Evolutionary conservation across 2,329 filamentous ascomycete species (phyloP), one percentile per base, ranked within the genome.

Genomic region (Pseudonectria buxi): DNA sequence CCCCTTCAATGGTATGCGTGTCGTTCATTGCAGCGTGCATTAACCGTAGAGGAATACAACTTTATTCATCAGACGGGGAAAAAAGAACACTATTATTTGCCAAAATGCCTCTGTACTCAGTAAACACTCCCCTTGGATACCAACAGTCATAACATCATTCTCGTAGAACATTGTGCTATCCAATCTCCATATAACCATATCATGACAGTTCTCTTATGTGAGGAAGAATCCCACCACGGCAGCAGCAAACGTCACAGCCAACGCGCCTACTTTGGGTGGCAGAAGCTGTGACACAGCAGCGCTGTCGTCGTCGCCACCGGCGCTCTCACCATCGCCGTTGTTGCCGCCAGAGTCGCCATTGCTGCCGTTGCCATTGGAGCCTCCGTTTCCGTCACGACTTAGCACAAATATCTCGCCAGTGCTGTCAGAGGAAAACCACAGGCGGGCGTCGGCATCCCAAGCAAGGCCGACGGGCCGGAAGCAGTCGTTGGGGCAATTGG

Each of bases 381-480:
- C 31, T 28, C 24, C 33, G 13, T 18, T 28, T n/a, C n/a, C n/a
- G 15, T 41, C 32, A n/a, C 38, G 43, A 24, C 56, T 50, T 34
- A 78, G 51, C 4, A 83, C 70, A 46, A 74, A 83, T 28, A 85
- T 70, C 63, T 85, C 80, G 6, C 79, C 81, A 1, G 78, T 79
- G 11, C 65, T 54, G 53, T 84, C 81, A 4, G 71, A 77, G 37
- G 65, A 73, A 63, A 83, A 71, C 58, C 74, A 84, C 7, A 85
- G 57, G 6, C 79, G 62, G 7, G 70, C 74, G 28, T 67, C 47
- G 7, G 44, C 44, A 53, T 76, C 71, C 44, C 68, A 63, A 1
- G 68, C 68, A 6, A 84, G 59, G 2, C 77, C 75, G 1, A 76
- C 76, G 16, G 80, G 79, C 3, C 79, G 67, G 60, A 84, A 78